phyloP scores from a whole-genome alignment of 441 rosid genomes.

The Erodium chrysanthum region DNA sequence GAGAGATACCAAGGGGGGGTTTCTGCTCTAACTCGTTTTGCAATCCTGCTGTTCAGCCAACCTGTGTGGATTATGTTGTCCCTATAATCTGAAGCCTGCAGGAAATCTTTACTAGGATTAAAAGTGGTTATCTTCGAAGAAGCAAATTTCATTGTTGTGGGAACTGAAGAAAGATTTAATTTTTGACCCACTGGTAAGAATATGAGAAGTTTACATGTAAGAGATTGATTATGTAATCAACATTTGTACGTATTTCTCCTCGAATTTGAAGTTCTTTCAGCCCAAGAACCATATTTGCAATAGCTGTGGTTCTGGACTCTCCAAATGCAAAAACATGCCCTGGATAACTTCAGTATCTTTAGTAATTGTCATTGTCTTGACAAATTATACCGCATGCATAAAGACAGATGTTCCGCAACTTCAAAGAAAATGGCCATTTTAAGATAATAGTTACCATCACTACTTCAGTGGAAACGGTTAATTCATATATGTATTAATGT shows the following conservation, averaged over 20 bases:
- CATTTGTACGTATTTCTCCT: slow-evolving; percentile 95
- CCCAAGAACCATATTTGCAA: slow-evolving; percentile 99
- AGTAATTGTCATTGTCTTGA: slow-evolving; percentile 9
- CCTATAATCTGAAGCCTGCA: slow-evolving; percentile 89
- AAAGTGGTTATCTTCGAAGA: slow-evolving; percentile 15
- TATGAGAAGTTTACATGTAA: slow-evolving; percentile 58
- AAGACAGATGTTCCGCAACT: background rate
- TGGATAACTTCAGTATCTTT: slow-evolving; percentile 26
- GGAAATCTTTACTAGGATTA: slow-evolving; percentile 20
- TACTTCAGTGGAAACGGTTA: background rate
- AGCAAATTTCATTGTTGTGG: background rate
- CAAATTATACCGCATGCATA: slow-evolving; percentile 11
- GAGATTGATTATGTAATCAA: slow-evolving; percentile 93
- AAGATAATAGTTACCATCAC: background rate
- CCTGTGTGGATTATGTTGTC: slow-evolving; percentile 98
- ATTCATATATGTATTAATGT: background rate
- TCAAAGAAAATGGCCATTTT: background rate
- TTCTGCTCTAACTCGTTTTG: slow-evolving; percentile 98
- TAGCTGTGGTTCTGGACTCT: slow-evolving; percentile 93
- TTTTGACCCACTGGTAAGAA: slow-evolving; percentile 16
- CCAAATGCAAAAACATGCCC: slow-evolving; percentile 99
- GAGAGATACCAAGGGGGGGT: slow-evolving; percentile 99
- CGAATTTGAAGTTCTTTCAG: slow-evolving; percentile 98
- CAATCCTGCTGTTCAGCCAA: slow-evolving; percentile 98
- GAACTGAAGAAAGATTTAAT: slow-evolving; percentile 1